Conservation (phyloP, 129 eudicot genomes). For the Apium graveolens region DNA sequence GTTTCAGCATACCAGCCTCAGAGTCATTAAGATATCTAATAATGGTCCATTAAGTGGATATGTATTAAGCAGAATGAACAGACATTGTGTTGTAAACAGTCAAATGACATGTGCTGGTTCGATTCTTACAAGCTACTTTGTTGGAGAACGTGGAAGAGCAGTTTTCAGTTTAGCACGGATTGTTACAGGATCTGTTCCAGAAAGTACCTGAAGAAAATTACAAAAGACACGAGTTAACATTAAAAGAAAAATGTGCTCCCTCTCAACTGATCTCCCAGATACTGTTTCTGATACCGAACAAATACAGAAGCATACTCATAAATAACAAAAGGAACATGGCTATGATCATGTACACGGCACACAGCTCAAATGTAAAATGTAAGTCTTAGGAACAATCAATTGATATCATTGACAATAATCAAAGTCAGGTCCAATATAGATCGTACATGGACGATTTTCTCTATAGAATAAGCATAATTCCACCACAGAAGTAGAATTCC, state of each 20-base stretch:
- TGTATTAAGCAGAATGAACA: not conserved
- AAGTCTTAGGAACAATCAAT: not conserved
- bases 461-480: no score
- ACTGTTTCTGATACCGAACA: not conserved
- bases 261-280: not conserved
- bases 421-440: no score
- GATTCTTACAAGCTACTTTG: conserved; percentile 76
- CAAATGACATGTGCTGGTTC: not conserved
- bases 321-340: not conserved
- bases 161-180: conserved; percentile 60
- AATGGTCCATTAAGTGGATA: not conserved
- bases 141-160: conserved; percentile 91
- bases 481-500: not conserved
- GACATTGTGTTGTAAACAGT: conserved; percentile 3
- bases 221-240: not conserved
- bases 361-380: not conserved
- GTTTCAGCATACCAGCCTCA: not conserved
- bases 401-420: not conserved
- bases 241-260: not conserved
- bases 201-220: conserved; percentile 48
- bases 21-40: not conserved
- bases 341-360: not conserved
- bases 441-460: no score
- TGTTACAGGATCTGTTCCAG: conserved; percentile 77
- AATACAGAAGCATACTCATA: not conserved